Conservation (phyloP, 768 basidiomycete species). For the Xanthoconium stramineum region DNA sequence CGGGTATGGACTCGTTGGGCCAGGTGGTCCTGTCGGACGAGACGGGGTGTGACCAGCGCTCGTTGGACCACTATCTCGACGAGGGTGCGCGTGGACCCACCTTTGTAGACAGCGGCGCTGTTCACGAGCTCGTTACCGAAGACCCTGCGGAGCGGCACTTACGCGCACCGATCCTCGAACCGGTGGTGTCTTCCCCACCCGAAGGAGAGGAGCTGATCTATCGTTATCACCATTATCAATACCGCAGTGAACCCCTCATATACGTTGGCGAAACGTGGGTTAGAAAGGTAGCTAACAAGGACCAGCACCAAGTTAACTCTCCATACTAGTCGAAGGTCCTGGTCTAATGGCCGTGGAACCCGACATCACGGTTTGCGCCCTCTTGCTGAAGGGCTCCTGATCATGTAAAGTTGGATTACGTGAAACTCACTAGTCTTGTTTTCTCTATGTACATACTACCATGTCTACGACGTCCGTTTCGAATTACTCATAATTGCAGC, state of each 20-base stretch:
- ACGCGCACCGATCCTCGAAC: slow-evolving; percentile 5
- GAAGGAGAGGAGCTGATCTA: slow-evolving; percentile 15
- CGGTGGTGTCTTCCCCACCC: slow-evolving; percentile 2
- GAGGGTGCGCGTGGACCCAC: slow-evolving; percentile 13
- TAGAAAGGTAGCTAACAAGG: slow-evolving; percentile 8
- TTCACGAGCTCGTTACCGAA: slow-evolving; percentile 1
- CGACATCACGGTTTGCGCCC: no score
- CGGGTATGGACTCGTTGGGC: neutral
- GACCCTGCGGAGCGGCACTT: slow-evolving; percentile 2
- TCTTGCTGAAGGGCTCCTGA: no score
- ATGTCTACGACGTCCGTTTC: slow-evolving; percentile 14
- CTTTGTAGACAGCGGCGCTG: slow-evolving; percentile 12
- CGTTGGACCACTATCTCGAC: slow-evolving; percentile 19
- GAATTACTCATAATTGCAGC: slow-evolving; percentile 16
- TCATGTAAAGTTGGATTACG: neutral
- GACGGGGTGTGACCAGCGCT: neutral
- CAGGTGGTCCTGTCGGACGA: slow-evolving; percentile 6
- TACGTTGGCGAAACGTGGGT: slow-evolving; percentile 23
- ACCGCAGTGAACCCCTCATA: neutral
- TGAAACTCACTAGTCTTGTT: neutral
- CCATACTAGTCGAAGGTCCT: no score
- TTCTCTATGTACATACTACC: no score
- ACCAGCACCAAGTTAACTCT: neutral
- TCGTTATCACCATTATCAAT: slow-evolving; percentile 2
- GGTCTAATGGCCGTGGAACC: no score